Conservation (phyloP, 2,329 filamentous ascomycete species). For the Camillea tinctor region DNA sequence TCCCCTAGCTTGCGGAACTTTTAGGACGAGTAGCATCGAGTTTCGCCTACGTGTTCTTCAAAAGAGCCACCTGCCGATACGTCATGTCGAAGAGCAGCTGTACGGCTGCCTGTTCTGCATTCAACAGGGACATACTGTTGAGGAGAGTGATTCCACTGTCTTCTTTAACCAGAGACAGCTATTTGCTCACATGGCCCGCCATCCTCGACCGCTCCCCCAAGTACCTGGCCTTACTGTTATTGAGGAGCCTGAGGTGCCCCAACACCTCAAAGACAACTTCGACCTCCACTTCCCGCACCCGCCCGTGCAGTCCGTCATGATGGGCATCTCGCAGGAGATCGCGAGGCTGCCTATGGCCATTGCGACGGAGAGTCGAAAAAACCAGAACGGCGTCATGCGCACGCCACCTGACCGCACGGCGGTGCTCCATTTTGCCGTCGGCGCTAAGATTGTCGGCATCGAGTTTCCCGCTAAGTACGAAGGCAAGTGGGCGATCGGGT, state of each 20-base stretch:
- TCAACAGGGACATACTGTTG: constrained; percentile 46
- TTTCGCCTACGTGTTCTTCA: constrained; percentile 56
- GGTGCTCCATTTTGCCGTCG: constrained; percentile 46
- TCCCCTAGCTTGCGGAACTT: constrained; percentile 45
- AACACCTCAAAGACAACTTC: constrained; percentile 46
- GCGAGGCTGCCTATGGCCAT: constrained; percentile 43
- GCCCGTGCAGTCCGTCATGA: constrained; percentile 40
- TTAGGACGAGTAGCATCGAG: constrained; percentile 43
- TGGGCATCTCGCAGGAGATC: constrained; percentile 41
- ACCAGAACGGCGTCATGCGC: constrained; percentile 44
- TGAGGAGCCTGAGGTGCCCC: constrained; percentile 42
- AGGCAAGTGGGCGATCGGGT: constrained; percentile 58
- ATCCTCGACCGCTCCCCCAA: constrained; percentile 51
- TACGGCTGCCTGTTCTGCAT: constrained; percentile 58
- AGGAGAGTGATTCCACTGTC: constrained; percentile 56
- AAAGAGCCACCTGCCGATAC: constrained; percentile 52
- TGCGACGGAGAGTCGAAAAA: constrained; percentile 47
- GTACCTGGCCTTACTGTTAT: constrained; percentile 50
- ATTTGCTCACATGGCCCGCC: constrained; percentile 52
- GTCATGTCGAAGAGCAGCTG: constrained; percentile 50
- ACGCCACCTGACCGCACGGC: constrained; percentile 44
- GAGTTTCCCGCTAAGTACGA: constrained; percentile 50
- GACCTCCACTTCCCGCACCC: constrained; percentile 50
- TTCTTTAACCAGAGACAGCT: constrained; percentile 54
- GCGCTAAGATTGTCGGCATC: constrained; percentile 50